Evolutionary conservation across 768 basidiomycete species (phyloP), one percentile per base, ranked within the genome.

Genomic region (Rubroboletus satanas): DNA sequence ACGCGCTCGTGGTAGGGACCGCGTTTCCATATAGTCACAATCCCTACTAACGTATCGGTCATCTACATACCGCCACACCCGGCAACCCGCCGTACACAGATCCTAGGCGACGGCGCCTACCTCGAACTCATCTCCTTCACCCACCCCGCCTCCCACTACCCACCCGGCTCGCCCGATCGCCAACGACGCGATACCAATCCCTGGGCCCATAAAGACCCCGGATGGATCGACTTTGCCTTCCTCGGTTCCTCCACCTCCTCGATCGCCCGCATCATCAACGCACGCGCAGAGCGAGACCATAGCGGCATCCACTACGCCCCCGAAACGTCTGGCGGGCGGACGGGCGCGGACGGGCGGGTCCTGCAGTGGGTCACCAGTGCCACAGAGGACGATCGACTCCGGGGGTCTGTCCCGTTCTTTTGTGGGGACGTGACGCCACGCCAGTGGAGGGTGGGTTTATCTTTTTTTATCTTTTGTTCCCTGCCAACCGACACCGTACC

Each of bases 361-460:
- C 57, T 90, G 44, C 66, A 79, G 61, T 89, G 87, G 86, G 62
- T 83, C 38, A 78, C 87, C 37, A 79, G 74, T 3, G 67, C 73
- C 4, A 74, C 83, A 1, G 58, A 57, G 7, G 56, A 62, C 49
- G 26, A 36, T 11, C 50, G 50, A 43, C 33, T 59, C 43, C 61
- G 69, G 11, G 77, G 78, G 2, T 60, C 62, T 1, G 66, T 83
- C 17, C 87, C 88, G 7, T 90, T 90, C 63, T 90, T 85, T 67
- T 90, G 88, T 61, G 85, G 85, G 12, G 88, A 90, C 62, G 71
- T 87, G 3, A 88, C 86, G 4, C 80, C 84, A 3, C 72, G 87
- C 46, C 58, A 68, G 3, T 75, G 77, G 68, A 74, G 88, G 67
- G 88, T 85, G 60, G 17, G 80, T 43, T 15, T 12, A 9, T 5